A percentile compares a stretch with the other conserved stretches of the same genome.
These are phyloP conservation scores for Euphrasia arctica DNA, from an alignment of 305 asterid species.

Conservation along the genomic window DNA sequence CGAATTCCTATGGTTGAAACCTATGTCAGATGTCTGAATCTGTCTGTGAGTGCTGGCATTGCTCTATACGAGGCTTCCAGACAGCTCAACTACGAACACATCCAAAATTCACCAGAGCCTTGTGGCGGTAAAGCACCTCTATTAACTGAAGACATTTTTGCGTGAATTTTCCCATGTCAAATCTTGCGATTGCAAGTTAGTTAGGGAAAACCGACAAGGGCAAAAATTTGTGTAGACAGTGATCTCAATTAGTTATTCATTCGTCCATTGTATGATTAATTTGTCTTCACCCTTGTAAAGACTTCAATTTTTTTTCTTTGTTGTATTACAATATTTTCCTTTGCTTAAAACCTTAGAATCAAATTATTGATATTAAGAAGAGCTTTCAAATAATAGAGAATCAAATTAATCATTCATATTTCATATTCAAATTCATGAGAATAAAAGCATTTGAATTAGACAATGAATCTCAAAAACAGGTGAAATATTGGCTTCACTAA, in stretches of 20 bases:
- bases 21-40: constrained; percentile 87
- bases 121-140: constrained; percentile 41
- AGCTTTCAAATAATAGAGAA: no score
- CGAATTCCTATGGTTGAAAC: constrained; percentile 91
- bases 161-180: constrained; percentile 23
- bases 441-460: background rate
- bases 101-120: constrained; percentile 47
- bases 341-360: no score
- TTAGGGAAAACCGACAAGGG: background rate
- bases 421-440: background rate
- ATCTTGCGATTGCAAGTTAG: background rate
- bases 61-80: constrained; percentile 92
- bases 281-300: constrained; percentile 23
- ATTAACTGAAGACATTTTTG: constrained; percentile 74
- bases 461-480: background rate
- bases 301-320: background rate
- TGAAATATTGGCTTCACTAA: background rate
- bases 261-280: constrained; percentile 30
- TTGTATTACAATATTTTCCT: background rate
- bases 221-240: background rate
- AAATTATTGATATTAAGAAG: no score
- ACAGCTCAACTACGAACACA: constrained; percentile 81
- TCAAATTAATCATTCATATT: no score
- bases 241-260: constrained; percentile 28
- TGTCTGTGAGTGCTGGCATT: constrained; percentile 89